phyloP scores from a whole-genome alignment of 306 rosid genomes.

The Trifolium dubium region DNA sequence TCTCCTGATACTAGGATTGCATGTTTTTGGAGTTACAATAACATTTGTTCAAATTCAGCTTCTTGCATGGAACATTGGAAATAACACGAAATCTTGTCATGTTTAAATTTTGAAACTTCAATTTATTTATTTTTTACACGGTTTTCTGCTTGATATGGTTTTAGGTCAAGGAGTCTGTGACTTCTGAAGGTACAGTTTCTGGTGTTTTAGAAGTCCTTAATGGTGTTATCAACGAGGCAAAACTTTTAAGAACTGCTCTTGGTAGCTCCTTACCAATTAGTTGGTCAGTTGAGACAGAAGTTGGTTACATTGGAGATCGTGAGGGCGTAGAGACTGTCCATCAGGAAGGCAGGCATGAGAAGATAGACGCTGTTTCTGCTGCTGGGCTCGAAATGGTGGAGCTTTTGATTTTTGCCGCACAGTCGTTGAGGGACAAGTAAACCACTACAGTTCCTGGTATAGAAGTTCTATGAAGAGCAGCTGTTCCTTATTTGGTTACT shows the following conservation, averaged over 20 bases:
- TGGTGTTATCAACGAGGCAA: constrained; percentile 67
- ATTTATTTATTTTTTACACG: constrained; percentile 31
- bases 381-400: constrained; percentile 98
- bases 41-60: not conserved
- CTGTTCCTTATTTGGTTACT: constrained; percentile 7
- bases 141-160: constrained; percentile 39
- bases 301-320: constrained; percentile 41
- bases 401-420: constrained; percentile 79
- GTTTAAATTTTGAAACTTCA: constrained; percentile 35
- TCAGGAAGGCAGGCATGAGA: constrained; percentile 54
- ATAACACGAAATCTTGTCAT: constrained; percentile 7
- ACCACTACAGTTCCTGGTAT: constrained; percentile 38
- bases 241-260: constrained; percentile 87
- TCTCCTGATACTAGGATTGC: constrained; percentile 12
- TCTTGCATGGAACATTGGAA: constrained; percentile 14
- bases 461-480: constrained; percentile 35
- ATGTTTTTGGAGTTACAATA: constrained; percentile 10
- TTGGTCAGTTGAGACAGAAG: constrained; percentile 76
- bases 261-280: constrained; percentile 90
- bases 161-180: constrained; percentile 64
- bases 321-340: constrained; percentile 42
- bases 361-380: constrained; percentile 74
- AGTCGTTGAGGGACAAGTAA: constrained; percentile 57
- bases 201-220: constrained; percentile 55
- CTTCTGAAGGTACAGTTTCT: constrained; percentile 51